phyloP scores from a whole-genome alignment of 139 green algal species.

The Picochlorum costavermella region DNA sequence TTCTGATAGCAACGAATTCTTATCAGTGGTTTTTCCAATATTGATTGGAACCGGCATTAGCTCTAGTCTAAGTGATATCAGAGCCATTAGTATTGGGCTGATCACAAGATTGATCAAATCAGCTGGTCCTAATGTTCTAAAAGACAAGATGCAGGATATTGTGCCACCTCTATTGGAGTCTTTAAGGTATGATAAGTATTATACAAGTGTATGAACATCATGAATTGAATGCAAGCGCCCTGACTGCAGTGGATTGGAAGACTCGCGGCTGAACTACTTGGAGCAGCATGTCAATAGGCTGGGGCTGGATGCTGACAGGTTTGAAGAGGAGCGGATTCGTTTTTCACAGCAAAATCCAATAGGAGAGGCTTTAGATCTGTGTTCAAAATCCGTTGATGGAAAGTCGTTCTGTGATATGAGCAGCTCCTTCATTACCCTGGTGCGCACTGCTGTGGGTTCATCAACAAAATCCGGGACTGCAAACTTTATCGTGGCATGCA shows the following conservation, averaged over 20 bases:
- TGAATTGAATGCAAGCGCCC: not conserved
- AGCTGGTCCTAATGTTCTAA: conserved; percentile 35
- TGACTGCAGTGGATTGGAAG: conserved; percentile 39
- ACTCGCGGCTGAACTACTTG: conserved; percentile 61
- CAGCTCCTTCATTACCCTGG: conserved; percentile 22
- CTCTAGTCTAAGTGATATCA: conserved; percentile 1
- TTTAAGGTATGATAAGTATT: conserved; percentile 13
- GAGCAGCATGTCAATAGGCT: conserved; percentile 56
- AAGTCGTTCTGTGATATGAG: conserved; percentile 33
- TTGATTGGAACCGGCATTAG: conserved; percentile 49
- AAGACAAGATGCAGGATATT: conserved; percentile 51
- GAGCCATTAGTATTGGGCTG: conserved; percentile 37
- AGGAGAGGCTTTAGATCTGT: conserved; percentile 60
- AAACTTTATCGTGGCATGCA: conserved; percentile 53
- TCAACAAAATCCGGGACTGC: conserved; percentile 68
- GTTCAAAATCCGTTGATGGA: conserved; percentile 39
- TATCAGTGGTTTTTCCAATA: conserved; percentile 49
- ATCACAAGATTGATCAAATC: conserved; percentile 37
- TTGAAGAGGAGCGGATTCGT: conserved; percentile 51
- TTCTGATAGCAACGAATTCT: conserved; percentile 33
- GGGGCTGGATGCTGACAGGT: conserved; percentile 54
- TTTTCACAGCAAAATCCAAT: conserved; percentile 37
- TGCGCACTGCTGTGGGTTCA: conserved; percentile 51
- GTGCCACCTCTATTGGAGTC: conserved; percentile 75
- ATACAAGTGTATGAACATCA: conserved; percentile 6